phyloP scores from a whole-genome alignment of 495 filamentous ascomycete species.

The Aspergillus heteromorphus region DNA sequence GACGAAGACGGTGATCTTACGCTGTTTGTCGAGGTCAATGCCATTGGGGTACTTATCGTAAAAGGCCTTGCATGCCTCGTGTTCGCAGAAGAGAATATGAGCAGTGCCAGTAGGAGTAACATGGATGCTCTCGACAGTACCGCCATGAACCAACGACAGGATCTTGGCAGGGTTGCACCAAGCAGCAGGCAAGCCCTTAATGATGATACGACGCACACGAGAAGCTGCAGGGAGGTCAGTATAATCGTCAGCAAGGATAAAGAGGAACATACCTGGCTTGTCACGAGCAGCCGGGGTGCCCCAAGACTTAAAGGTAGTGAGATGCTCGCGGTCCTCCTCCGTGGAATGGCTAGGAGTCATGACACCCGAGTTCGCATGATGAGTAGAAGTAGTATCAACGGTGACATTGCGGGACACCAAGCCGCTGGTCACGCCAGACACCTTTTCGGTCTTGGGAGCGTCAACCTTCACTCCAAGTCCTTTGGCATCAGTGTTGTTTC shows the following conservation, averaged over 20 bases:
- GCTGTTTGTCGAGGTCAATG: conserved; percentile 28
- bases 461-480: background rate
- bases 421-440: background rate
- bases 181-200: conserved; percentile 31
- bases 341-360: background rate
- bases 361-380: background rate
- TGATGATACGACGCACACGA: conserved; percentile 26
- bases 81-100: conserved; percentile 37
- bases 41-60: conserved; percentile 40
- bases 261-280: conserved; percentile 22
- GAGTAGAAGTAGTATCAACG: background rate
- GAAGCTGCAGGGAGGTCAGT: conserved; percentile 25
- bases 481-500: background rate
- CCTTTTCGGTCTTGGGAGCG: background rate
- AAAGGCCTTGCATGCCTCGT: conserved; percentile 32
- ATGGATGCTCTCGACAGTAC: conserved; percentile 32
- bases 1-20: conserved; percentile 25
- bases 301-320: conserved; percentile 23
- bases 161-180: conserved; percentile 28
- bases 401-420: background rate
- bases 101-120: conserved; percentile 18
- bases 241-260: background rate
- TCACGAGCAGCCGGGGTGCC: conserved; percentile 16
- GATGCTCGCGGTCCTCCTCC: conserved; percentile 20
- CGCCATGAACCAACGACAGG: conserved; percentile 40